Percentiles rank a stretch among this genome's conserved stretches.
Conservation (phyloP, 164 flowering plant species). For the Vitis rotundifolia region DNA sequence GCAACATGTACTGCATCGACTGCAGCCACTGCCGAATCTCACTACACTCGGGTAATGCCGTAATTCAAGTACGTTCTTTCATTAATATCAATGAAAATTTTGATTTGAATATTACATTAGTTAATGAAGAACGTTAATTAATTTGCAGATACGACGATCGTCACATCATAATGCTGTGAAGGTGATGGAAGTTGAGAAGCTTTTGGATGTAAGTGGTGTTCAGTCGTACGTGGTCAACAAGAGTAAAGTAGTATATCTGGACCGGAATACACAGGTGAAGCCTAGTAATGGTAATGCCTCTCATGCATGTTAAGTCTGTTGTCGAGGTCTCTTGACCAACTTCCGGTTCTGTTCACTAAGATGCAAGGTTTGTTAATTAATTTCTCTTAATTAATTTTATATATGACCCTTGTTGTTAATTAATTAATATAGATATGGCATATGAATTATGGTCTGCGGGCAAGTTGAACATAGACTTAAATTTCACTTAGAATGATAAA, state of each 20-base stretch:
- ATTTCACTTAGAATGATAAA: no score
- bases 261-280: slow-evolving; percentile 74
- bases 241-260: slow-evolving; percentile 71
- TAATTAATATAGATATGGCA: no score
- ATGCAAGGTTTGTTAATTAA: slow-evolving; percentile 56
- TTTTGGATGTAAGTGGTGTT: slow-evolving; percentile 62
- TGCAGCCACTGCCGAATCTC: slow-evolving; percentile 69
- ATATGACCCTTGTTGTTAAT: no score
- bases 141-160: slow-evolving; percentile 74
- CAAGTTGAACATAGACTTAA: no score
- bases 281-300: slow-evolving; percentile 47
- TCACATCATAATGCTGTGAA: slow-evolving; percentile 86
- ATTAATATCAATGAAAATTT: not conserved
- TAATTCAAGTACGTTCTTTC: slow-evolving; percentile 47
- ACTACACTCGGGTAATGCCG: slow-evolving; percentile 60
- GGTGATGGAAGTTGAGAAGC: slow-evolving; percentile 60
- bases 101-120: no score
- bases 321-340: slow-evolving; percentile 64
- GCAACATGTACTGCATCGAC: slow-evolving; percentile 82
- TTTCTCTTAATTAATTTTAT: not conserved
- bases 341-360: slow-evolving; percentile 80
- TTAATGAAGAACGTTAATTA: no score
- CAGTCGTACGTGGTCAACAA: slow-evolving; percentile 86
- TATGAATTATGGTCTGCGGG: no score
- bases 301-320: slow-evolving; percentile 64